phyloP scores from a whole-genome alignment of 164 flowering plant species.

The Vitis riparia region DNA sequence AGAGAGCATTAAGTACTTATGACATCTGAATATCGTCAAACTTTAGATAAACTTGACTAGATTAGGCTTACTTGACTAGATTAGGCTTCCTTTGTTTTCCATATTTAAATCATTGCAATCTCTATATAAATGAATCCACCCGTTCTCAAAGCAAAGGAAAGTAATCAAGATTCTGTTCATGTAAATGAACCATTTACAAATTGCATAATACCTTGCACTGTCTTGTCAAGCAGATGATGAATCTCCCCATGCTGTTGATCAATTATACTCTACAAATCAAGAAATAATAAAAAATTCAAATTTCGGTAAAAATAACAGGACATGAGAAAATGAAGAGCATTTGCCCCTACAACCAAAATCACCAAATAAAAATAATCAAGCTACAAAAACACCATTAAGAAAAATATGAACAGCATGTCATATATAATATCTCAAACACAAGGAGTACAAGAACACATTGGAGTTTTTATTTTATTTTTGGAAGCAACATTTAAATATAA shows the following conservation, averaged over 20 bases:
- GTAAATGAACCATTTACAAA: neutral
- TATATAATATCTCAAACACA: too few relatives aligned
- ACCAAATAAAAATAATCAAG: too few relatives aligned
- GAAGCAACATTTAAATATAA: too few relatives aligned
- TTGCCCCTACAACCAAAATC: neutral
- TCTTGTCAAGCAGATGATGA: slow-evolving; percentile 65
- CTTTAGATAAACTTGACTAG: neutral
- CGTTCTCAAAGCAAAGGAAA: neutral
- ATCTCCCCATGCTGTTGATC: slow-evolving; percentile 44
- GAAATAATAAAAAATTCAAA: slow-evolving; percentile 1
- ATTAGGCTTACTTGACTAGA: neutral
- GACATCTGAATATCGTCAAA: too few relatives aligned
- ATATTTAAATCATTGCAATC: neutral
- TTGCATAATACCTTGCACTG: slow-evolving; percentile 65
- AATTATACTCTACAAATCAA: slow-evolving; percentile 45
- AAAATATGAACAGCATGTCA: too few relatives aligned
- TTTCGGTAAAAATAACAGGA: neutral
- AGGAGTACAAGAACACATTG: too few relatives aligned
- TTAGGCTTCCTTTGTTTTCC: neutral
- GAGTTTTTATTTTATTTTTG: too few relatives aligned
- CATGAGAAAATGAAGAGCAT: slow-evolving; percentile 1
- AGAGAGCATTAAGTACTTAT: too few relatives aligned
- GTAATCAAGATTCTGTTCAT: neutral
- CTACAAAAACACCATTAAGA: too few relatives aligned
- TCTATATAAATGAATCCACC: neutral